Conservation (phyloP, 148 eudicot species). For the Drosera capensis region DNA sequence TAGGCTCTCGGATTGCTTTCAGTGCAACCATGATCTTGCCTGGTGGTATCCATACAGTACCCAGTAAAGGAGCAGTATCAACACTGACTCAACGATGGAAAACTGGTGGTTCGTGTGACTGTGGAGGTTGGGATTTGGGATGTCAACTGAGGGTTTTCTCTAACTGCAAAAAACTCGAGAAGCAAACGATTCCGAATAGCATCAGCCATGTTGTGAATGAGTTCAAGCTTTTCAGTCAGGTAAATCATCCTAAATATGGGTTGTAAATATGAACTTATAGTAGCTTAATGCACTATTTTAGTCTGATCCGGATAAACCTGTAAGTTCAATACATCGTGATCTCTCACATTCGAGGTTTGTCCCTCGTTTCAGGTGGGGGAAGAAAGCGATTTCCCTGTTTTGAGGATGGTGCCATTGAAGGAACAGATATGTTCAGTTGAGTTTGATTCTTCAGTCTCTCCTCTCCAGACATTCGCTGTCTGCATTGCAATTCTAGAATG, state of each 20-base stretch:
- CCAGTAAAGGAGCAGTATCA: conserved; percentile 69
- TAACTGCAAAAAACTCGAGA: conserved; percentile 13
- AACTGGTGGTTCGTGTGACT: conserved; percentile 74
- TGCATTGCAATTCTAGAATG: conserved; percentile 45
- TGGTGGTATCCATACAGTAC: conserved; percentile 63
- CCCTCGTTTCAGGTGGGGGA: too few relatives aligned
- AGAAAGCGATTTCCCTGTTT: too few relatives aligned
- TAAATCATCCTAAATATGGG: too few relatives aligned
- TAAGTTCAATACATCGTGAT: too few relatives aligned
- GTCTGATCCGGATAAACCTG: too few relatives aligned
- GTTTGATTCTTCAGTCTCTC: conserved; percentile 39
- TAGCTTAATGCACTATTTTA: too few relatives aligned
- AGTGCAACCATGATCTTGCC: conserved; percentile 56
- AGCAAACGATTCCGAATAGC: conserved; percentile 11
- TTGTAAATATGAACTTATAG: too few relatives aligned
- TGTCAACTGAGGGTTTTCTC: conserved; percentile 47
- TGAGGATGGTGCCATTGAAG: conserved; percentile 37
- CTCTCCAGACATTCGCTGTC: conserved; percentile 62
- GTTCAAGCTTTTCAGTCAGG: conserved; percentile 55
- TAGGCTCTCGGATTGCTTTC: conserved; percentile 8
- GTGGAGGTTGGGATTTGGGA: conserved; percentile 98
- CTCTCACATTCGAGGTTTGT: too few relatives aligned
- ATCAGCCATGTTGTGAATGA: conserved; percentile 8
- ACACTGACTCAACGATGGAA: conserved; percentile 62
- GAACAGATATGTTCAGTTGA: conserved; percentile 57